Evolutionary conservation across 2,329 filamentous ascomycete species (phyloP), one percentile per base, ranked within the genome.

Genomic region (Falciphora oryzae): DNA sequence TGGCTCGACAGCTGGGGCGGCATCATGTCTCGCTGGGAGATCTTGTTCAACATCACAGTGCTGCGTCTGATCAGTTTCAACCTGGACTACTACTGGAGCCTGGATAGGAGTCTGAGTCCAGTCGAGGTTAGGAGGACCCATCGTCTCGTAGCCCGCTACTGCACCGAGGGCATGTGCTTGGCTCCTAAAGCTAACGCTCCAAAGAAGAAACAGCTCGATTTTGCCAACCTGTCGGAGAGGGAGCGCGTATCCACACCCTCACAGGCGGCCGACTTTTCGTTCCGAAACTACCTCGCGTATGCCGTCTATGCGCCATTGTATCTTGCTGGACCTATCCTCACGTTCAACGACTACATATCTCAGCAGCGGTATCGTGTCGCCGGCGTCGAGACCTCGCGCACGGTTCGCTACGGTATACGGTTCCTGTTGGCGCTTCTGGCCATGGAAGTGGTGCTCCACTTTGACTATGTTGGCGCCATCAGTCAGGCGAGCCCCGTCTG

Each of bases 201-300:
- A 77, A 95, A 98, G 93, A 98, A 98, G 91, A 97, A 96, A 77
- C 92, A 97, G 82, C 84, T 97, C 68, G 93, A 98, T 83, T 90
- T 91, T 58, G 82, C 92, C 64, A 87, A 89, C 71, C 85, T 98
- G 53, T 95, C 93, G 6, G 95, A 99, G 75, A 85, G 90, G 70
- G 94, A 99, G 72, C 90, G 95, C 25, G 85, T 98, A 65, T 81
- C 84, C 64, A 89, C 89, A 57, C 88, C 95, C 0, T 92, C 93
- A 4, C 83, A 86, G 60, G 75, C 84, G 0, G 75, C 79, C 32
- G 90, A 96, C 72, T 99, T 87, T 73, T 86, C 79, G 29, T 92
- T 95, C 77, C 87, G 89, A 68, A 96, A 96, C 77, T 98, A 96
- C 75, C 74, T 97, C 59, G 93, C 91, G 59, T 99, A 97, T 75